phyloP scores from a whole-genome alignment of 768 basidiomycete species.

The Boletus eberwhitei region DNA sequence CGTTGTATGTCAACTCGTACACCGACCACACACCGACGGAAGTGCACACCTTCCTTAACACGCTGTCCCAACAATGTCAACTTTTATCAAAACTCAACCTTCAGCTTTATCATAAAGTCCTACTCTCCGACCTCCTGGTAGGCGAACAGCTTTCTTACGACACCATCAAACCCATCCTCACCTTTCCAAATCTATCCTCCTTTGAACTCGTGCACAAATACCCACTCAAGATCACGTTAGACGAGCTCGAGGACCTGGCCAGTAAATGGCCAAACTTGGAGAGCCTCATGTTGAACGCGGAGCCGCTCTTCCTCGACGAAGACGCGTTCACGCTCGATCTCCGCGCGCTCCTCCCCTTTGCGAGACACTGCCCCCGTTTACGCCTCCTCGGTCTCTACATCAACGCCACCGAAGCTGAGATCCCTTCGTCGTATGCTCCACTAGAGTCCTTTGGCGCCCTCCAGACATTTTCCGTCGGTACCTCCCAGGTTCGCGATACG shows the following conservation, averaged over 20 bases:
- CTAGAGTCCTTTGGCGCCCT: slow-evolving; percentile 23
- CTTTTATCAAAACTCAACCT: slow-evolving; percentile 43
- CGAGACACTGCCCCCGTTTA: slow-evolving; percentile 37
- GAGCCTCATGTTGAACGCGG: slow-evolving; percentile 43
- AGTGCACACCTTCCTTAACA: slow-evolving; percentile 42
- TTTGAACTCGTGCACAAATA: slow-evolving; percentile 36
- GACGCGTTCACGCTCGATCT: slow-evolving; percentile 33
- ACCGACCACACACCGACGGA: slow-evolving; percentile 40
- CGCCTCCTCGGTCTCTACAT: slow-evolving; percentile 37
- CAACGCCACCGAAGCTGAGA: slow-evolving; percentile 28
- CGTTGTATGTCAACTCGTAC: slow-evolving; percentile 51
- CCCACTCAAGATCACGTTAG: slow-evolving; percentile 33
- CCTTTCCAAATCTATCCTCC: slow-evolving; percentile 25
- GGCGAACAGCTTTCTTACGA: slow-evolving; percentile 33
- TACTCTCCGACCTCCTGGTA: slow-evolving; percentile 9
- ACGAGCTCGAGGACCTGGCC: slow-evolving; percentile 46
- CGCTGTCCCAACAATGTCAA: slow-evolving; percentile 46
- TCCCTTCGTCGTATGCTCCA: slow-evolving; percentile 2
- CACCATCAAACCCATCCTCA: slow-evolving; percentile 36
- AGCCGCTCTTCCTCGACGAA: slow-evolving; percentile 35
- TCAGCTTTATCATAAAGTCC: slow-evolving; percentile 29
- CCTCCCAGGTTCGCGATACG: slow-evolving; percentile 44
- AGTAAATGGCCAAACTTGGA: slow-evolving; percentile 44
- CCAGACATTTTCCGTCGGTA: slow-evolving; percentile 42
- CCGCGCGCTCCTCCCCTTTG: slow-evolving; percentile 39